Conservation (phyloP, 148 eudicot species). For the Dianthus caryophyllus region DNA sequence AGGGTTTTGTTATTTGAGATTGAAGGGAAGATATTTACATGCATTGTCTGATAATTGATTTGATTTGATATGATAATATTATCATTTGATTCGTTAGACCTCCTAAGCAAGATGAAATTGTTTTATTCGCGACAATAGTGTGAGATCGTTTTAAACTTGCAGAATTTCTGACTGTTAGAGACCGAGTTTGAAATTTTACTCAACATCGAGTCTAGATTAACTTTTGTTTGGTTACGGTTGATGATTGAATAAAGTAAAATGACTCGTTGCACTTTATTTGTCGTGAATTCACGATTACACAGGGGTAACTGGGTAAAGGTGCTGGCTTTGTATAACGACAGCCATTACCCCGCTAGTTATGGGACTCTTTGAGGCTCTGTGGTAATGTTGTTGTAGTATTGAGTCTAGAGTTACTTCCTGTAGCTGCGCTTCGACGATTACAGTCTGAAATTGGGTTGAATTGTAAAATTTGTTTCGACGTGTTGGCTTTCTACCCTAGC, state of each 20-base stretch:
- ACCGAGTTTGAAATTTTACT: background rate
- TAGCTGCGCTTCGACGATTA: background rate
- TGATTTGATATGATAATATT: conserved; percentile 1
- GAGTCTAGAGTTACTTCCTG: background rate
- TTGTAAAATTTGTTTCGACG: background rate
- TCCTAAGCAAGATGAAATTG: no score
- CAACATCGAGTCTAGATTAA: no score
- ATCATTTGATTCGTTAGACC: no score
- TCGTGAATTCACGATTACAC: no score
- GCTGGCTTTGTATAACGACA: no score
- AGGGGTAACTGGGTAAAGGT: no score
- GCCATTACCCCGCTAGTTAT: no score
- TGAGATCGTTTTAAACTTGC: background rate
- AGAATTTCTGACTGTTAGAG: background rate
- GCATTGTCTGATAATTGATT: conserved; percentile 9
- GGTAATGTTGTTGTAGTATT: background rate
- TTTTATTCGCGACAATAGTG: no score
- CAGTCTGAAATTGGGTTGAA: background rate
- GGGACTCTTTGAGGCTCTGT: no score
- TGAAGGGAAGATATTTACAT: background rate
- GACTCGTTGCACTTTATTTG: no score
- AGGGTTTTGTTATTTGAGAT: background rate
- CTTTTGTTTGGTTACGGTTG: no score
- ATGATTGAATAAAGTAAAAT: no score
- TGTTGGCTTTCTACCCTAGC: background rate